Base-by-base conservation (phyloP, 2,329 filamentous ascomycete species). In the Ramularia endophylla region DNA sequence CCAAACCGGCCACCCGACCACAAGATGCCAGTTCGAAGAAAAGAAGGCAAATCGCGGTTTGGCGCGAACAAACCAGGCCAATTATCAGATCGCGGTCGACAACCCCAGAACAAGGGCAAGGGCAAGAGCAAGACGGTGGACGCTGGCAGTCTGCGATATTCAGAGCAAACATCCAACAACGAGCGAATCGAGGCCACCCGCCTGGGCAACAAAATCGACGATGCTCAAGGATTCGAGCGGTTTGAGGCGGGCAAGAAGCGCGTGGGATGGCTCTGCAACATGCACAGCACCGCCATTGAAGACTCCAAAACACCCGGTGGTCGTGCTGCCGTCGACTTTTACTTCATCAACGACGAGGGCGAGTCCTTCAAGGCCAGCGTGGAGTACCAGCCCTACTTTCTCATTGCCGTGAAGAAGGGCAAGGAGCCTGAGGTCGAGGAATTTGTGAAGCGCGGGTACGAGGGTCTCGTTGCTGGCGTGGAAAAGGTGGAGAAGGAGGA, bases 381-480 rank as follows among this genome's bases (percentile, higher is more conserved):
- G 51, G 87, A 95, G 68, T 97, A 95, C 63, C 88, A 97, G 55
- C 92, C 92, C 1, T 98, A 98, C 69, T 95, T 98, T 56, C 68
- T 98, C 46, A 80, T 98, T 39, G 90, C 89, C 0, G 86, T 89
- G 38, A 92, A 88, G 65, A 85, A 83, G 59, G 87, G 88, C 6
- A 81, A 81, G 56, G 94, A 98, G 68, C 77, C 80, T 38, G 94
- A 98, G 65, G 92, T 95, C 2, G 94, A 98, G 63, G 92, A 98
- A 69, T 98, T 89, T 87, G 78, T 87, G 51, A 69, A 72, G 75
- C 86, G 80, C 67, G 84, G 65, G 69, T 94, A 66, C 46, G 92
- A 87, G 51, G 90, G 89, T 2, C 72, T 89, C 9, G 76, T 97
- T 36, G 95, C 94, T 70, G 74, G 71, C 36, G 74, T 94, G 30